Conservation (phyloP, 768 basidiomycete species). For the Clavulina sp. region DNA sequence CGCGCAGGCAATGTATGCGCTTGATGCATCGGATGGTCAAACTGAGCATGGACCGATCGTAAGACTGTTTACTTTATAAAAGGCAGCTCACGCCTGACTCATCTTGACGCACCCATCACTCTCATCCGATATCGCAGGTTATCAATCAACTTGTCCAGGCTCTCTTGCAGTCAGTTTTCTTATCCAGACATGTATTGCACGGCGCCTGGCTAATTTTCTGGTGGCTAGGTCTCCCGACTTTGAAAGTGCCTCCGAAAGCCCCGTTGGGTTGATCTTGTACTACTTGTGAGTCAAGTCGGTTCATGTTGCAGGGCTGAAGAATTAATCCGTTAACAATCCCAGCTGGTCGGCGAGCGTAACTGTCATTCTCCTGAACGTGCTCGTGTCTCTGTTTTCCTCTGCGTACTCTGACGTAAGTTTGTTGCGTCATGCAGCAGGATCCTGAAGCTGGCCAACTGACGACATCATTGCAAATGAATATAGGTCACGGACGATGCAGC, state of each 20-base stretch:
- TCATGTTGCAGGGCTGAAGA: neutral
- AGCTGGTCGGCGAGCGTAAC: constrained; percentile 18
- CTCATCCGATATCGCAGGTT: constrained; percentile 28
- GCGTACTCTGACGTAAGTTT: constrained; percentile 63
- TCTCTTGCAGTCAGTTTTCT: constrained; percentile 42
- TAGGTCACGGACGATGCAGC: constrained; percentile 72
- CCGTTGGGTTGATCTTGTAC: constrained; percentile 46
- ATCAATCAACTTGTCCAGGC: constrained; percentile 62
- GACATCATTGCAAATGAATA: neutral
- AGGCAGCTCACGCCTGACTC: neutral
- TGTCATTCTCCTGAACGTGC: constrained; percentile 75
- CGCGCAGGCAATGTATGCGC: constrained; percentile 68
- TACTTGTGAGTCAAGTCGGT: constrained; percentile 54
- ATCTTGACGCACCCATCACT: neutral
- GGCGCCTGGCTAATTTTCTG: neutral
- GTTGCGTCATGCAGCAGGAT: constrained; percentile 16
- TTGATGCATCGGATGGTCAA: constrained; percentile 79
- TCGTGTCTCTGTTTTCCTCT: constrained; percentile 90
- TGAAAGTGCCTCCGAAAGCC: constrained; percentile 29
- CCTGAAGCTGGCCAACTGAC: no score
- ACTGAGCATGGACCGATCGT: constrained; percentile 36
- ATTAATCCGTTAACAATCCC: neutral
- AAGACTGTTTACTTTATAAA: constrained; percentile 10
- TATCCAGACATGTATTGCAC: neutral
- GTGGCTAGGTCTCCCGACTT: constrained; percentile 44